phyloP scores from a whole-genome alignment of 208 protist genomes.

The Acanthamoeba castellanii region DNA sequence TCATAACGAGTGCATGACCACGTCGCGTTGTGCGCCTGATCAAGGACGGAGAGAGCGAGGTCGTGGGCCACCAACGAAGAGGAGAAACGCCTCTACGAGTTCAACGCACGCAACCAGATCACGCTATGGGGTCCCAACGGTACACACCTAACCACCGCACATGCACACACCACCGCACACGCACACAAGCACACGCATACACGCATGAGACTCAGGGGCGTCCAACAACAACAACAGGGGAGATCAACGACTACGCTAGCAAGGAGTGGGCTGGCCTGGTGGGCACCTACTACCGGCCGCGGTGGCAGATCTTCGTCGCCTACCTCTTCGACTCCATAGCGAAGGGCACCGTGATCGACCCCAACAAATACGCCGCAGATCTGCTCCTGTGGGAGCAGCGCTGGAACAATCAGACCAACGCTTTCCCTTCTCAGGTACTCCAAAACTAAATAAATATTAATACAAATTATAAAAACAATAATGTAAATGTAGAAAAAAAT shows the following conservation, averaged over 20 bases:
- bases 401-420: conserved; percentile 50
- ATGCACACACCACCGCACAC: neutral
- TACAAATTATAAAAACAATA: too few relatives aligned
- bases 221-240: too few relatives aligned
- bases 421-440: neutral
- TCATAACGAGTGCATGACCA: neutral
- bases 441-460: neutral
- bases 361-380: neutral
- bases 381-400: conserved; percentile 4
- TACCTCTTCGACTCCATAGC: neutral
- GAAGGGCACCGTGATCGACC: neutral
- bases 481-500: too few relatives aligned
- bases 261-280: conserved; percentile 85
- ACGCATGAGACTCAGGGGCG: too few relatives aligned
- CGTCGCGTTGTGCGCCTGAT: neutral
- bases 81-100: conserved; percentile 70
- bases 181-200: neutral
- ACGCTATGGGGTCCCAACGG: conserved; percentile 87
- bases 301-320: conserved; percentile 72
- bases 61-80: conserved; percentile 27
- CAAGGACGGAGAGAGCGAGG: conserved; percentile 59
- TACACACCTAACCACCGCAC: neutral
- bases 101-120: conserved; percentile 88
- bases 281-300: conserved; percentile 72
- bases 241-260: conserved; percentile 85